phyloP scores from a whole-genome alignment of 345 rosid species.

The Populus ilicifolia region DNA sequence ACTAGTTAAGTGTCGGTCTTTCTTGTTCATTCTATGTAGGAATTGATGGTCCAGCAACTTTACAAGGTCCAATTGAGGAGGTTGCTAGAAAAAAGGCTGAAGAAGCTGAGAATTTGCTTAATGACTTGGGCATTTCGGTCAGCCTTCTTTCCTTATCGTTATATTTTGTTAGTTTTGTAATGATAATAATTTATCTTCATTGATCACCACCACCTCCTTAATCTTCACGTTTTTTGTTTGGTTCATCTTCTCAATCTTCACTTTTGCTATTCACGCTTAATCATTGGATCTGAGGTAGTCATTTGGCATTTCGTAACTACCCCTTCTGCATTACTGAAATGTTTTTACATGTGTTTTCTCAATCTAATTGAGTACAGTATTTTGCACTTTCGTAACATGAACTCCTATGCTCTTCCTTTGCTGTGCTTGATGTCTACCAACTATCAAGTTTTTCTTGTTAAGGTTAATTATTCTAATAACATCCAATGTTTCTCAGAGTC shows the following conservation, averaged over 20 bases:
- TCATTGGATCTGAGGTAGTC: too few species aligned
- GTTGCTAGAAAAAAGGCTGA: constrained; percentile 72
- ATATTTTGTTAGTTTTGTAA: neutral
- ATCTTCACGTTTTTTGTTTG: too few species aligned
- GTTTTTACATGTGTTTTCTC: neutral
- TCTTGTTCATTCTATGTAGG: constrained; percentile 33
- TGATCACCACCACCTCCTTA: too few species aligned
- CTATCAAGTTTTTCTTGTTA: neutral
- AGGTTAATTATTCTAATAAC: constrained; percentile 13
- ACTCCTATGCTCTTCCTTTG: neutral
- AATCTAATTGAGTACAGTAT: neutral
- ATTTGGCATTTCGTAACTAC: neutral
- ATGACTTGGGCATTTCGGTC: constrained; percentile 73
- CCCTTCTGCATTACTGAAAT: neutral
- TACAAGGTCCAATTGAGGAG: constrained; percentile 90
- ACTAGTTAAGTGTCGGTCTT: neutral
- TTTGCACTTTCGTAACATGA: neutral
- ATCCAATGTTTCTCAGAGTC: constrained; percentile 51
- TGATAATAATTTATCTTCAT: neutral
- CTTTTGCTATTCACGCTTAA: neutral
- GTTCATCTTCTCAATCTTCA: neutral
- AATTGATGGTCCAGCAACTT: constrained; percentile 49
- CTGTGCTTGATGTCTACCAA: neutral
- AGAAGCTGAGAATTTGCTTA: constrained; percentile 66
- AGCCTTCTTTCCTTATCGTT: constrained; percentile 16